These are phyloP conservation scores for Apophysomyces ossiformis DNA, from an alignment of 371 early-diverging fungal genomes.

Conservation along the genomic window DNA sequence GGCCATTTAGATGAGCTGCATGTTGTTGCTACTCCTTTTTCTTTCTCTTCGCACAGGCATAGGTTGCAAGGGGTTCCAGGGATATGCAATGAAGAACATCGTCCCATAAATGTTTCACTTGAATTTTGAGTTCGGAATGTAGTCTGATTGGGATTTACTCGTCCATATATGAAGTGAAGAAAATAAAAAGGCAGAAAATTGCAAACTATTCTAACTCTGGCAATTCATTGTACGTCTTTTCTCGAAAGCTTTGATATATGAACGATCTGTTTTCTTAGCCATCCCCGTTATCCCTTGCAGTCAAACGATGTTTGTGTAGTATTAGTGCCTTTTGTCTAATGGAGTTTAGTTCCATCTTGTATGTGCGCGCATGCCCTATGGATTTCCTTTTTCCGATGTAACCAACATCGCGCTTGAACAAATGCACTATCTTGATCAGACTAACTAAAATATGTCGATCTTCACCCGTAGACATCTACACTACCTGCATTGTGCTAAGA, in stretches of 20 bases:
- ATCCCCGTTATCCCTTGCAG: too few relatives aligned
- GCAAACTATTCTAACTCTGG: not conserved
- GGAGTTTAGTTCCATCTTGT: too few relatives aligned
- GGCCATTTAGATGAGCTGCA: not conserved
- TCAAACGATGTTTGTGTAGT: too few relatives aligned
- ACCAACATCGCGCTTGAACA: not conserved
- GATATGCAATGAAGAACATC: not conserved
- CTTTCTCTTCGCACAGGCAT: constrained; percentile 6
- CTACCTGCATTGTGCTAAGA: too few relatives aligned
- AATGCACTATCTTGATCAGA: not conserved
- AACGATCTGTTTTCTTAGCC: too few relatives aligned
- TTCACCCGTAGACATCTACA: too few relatives aligned
- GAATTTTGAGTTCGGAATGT: not conserved
- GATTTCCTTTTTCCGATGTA: too few relatives aligned
- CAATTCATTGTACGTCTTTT: not conserved
- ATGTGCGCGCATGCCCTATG: too few relatives aligned
- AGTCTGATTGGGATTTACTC: not conserved
- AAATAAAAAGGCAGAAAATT: not conserved
- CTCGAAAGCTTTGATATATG: not conserved
- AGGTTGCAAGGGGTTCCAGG: not conserved
- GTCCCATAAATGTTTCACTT: not conserved
- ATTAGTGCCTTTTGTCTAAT: too few relatives aligned
- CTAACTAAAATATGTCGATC: too few relatives aligned
- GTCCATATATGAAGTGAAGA: not conserved
- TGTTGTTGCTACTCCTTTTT: not conserved